Percentiles rank a stretch among this genome's conserved stretches.
These are phyloP conservation scores for Fusarium citri DNA, from an alignment of 2,329 filamentous ascomycete species.

Conservation along the genomic window DNA sequence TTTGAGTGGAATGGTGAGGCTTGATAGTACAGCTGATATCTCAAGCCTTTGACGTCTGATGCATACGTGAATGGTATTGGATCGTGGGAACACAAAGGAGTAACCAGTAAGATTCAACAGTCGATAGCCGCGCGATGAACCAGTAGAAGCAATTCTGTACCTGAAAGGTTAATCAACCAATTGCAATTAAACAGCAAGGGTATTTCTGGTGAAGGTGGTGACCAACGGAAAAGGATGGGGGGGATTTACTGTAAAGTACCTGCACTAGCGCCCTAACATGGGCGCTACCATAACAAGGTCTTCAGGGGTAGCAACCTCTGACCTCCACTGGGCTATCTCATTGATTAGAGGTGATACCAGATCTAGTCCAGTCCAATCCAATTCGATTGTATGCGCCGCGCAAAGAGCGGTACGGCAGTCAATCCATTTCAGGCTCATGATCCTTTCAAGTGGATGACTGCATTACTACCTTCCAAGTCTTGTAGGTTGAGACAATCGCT, in stretches of 20 bases:
- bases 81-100: neutral
- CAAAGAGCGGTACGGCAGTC: constrained; percentile 17
- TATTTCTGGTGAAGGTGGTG: constrained; percentile 38
- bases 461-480: constrained; percentile 21
- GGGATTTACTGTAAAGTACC: constrained; percentile 26
- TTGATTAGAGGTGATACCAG: constrained; percentile 3
- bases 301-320: constrained; percentile 18
- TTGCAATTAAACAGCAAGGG: constrained; percentile 20
- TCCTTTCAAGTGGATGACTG: constrained; percentile 2
- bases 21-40: constrained; percentile 5
- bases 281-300: constrained; percentile 21
- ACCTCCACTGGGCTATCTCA: neutral
- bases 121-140: constrained; percentile 14
- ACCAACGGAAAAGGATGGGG: constrained; percentile 18
- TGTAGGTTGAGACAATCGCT: neutral
- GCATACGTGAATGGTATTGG: constrained; percentile 12
- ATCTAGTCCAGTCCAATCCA: constrained; percentile 6
- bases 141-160: constrained; percentile 30
- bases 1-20: constrained; percentile 30
- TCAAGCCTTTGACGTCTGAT: neutral
- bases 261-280: constrained; percentile 31
- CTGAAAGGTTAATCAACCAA: constrained; percentile 30
- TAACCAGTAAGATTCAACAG: constrained; percentile 9
- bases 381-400: constrained; percentile 7
- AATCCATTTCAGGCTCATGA: constrained; percentile 10